These are phyloP conservation scores for Phytophthora palmivora DNA, from an alignment of 352 stramenopile species.

Conservation along the genomic window DNA sequence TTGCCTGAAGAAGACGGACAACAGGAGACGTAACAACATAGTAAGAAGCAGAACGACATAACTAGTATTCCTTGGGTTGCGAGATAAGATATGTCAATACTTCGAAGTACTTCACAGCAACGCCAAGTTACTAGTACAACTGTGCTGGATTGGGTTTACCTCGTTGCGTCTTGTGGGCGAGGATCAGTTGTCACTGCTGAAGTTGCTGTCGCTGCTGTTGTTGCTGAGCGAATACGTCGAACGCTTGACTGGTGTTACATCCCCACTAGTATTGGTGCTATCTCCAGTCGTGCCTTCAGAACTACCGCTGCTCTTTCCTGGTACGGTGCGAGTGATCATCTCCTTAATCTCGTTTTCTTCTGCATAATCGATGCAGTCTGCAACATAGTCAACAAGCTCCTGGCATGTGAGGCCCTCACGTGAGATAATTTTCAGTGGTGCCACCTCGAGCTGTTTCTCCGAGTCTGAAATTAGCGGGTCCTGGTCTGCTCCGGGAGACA, in stretches of 20 bases:
- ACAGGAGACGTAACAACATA: slow-evolving; percentile 6
- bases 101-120: slow-evolving; percentile 4
- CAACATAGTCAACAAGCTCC: slow-evolving; percentile 87
- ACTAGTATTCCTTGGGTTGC: slow-evolving; percentile 18
- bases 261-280: slow-evolving; percentile 34
- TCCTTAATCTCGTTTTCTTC: slow-evolving; percentile 66
- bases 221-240: slow-evolving; percentile 64
- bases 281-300: slow-evolving; percentile 29
- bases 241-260: slow-evolving; percentile 55
- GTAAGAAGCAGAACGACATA: slow-evolving; percentile 8
- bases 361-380: slow-evolving; percentile 75
- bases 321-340: slow-evolving; percentile 34
- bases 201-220: slow-evolving; percentile 63
- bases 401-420: slow-evolving; percentile 83
- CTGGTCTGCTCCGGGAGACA: slow-evolving; percentile 79
- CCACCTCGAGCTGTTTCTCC: slow-evolving; percentile 71
- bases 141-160: slow-evolving; percentile 12
- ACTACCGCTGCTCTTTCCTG: slow-evolving; percentile 37
- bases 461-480: slow-evolving; percentile 70
- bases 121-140: slow-evolving; percentile 22
- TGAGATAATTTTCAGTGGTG: slow-evolving; percentile 85
- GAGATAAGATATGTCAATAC: slow-evolving; percentile 8
- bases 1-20: slow-evolving; percentile 11
- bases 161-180: background rate
- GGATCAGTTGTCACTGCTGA: slow-evolving; percentile 41